These are phyloP conservation scores for Plantago ovata DNA, from an alignment of 257 asterid genomes.

Conservation along the genomic window DNA sequence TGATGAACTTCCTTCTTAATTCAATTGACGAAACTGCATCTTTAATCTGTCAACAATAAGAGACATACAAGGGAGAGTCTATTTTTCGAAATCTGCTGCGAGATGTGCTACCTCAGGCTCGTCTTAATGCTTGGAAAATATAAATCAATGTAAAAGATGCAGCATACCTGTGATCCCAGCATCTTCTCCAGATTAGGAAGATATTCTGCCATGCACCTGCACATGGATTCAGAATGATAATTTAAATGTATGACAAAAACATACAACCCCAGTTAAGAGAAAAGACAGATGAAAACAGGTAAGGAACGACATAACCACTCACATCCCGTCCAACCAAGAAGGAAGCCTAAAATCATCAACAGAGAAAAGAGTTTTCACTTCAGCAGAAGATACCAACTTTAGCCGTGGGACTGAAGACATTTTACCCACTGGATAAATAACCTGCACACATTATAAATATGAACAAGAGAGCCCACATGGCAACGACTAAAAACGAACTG, in stretches of 20 bases:
- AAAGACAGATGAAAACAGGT: neutral
- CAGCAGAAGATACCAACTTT: conserved; percentile 75
- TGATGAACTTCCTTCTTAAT: conserved; percentile 65
- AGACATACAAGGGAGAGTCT: neutral
- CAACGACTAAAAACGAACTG: conserved; percentile 9
- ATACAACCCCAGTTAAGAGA: neutral
- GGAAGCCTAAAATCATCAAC: conserved; percentile 92
- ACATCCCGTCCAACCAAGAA: conserved; percentile 94
- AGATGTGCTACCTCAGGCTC: neutral
- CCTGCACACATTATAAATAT: conserved; percentile 37
- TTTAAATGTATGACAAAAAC: conserved; percentile 11
- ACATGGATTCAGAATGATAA: conserved; percentile 16
- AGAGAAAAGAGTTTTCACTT: conserved; percentile 70
- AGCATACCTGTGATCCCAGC: conserved; percentile 72
- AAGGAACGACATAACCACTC: conserved; percentile 27
- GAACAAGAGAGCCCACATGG: conserved; percentile 8
- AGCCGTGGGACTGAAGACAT: conserved; percentile 79
- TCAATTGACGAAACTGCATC: conserved; percentile 76
- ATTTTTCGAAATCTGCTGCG: conserved; percentile 7
- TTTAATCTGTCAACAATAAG: conserved; percentile 46
- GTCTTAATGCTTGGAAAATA: conserved; percentile 2
- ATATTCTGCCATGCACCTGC: conserved; percentile 97
- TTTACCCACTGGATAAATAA: conserved; percentile 73
- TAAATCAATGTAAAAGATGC: neutral
- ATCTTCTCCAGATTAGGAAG: conserved; percentile 73